Conservation (phyloP, 2,329 filamentous ascomycete genomes). For the Aspergillus pseudoviridinutans region DNA sequence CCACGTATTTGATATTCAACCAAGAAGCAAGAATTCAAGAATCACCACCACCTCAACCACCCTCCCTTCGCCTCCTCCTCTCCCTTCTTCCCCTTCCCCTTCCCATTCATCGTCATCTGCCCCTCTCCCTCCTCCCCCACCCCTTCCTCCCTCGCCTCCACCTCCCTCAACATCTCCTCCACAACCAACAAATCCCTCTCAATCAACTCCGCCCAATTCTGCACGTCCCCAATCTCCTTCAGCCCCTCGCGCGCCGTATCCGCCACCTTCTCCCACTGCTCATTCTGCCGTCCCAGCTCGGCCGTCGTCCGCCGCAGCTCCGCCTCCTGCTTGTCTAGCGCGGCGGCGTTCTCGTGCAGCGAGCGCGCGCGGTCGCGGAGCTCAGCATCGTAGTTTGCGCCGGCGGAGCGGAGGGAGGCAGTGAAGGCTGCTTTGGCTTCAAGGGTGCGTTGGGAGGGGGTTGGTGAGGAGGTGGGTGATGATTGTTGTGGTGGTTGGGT, state of each 20-base stretch:
- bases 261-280: slow-evolving; percentile 51
- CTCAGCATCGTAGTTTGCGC: slow-evolving; percentile 49
- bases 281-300: slow-evolving; percentile 50
- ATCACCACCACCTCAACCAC: not conserved
- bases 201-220: slow-evolving; percentile 63
- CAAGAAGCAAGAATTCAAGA: not conserved
- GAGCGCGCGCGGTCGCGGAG: slow-evolving; percentile 52
- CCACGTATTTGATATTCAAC: too few relatives aligned
- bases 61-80: not conserved
- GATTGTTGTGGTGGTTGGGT: not conserved
- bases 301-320: slow-evolving; percentile 49
- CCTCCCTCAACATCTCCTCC: slow-evolving; percentile 40
- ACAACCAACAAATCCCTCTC: slow-evolving; percentile 46
- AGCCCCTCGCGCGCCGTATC: slow-evolving; percentile 53
- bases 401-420: slow-evolving; percentile 41
- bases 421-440: slow-evolving; percentile 44
- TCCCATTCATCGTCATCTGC: slow-evolving; percentile 1
- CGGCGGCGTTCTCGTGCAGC: slow-evolving; percentile 53
- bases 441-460: slow-evolving; percentile 28
- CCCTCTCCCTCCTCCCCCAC: slow-evolving; percentile 5
- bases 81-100: slow-evolving; percentile 1
- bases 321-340: slow-evolving; percentile 54
- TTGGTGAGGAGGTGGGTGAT: not conserved
- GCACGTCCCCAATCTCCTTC: slow-evolving; percentile 61
- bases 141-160: slow-evolving; percentile 27